Evolutionary conservation across 768 basidiomycete genomes (phyloP), one percentile per base, ranked within the genome.

Genomic region (Pisolithus microcarpus): DNA sequence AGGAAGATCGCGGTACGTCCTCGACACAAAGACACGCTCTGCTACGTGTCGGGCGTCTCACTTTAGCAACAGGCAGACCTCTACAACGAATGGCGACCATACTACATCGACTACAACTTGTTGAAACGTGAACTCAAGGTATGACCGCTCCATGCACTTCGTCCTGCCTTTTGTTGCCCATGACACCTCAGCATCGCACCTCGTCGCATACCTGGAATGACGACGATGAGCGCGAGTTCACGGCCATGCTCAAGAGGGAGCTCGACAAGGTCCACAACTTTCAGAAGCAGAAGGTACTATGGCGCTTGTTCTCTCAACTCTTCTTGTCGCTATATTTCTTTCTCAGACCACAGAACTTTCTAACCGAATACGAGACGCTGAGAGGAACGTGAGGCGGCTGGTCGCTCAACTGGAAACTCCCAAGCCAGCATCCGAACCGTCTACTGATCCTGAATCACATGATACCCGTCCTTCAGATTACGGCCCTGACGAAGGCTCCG

Each of bases 181-280:
- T 34, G 11, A 34, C 43, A 30, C 0, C 26, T 46, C 31, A 79
- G 79, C 61, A 66, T 45, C 73, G 78, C 30, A 86, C 80, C 3
- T 75, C 77, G 4, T 69, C 71, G 13, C 75, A 72, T 19, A 65
- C 67, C 42, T 97, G 95, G 95, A 78, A 74, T 30, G 78, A 80
- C 42, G 69, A 74, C 13, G 91, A 96, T 65, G 95, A 98, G 70
- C 72, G 74, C 31, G 82, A 87, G 38, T 98, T 98, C 62, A 85
- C 83, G 10, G 67, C 62, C 39, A 78, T 85, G 72, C 81, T 97
- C 49, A 85, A 88, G 61, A 74, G 73, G 52, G 93, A 98, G 71
- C 76, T 98, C 30, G 89, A 93, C 62, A 98, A 98, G 72, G 84
- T 97, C 40, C 86, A 94, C 59, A 84, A 85, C 61, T 98, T 98